These are phyloP conservation scores for Peronospora farinosa DNA, from an alignment of 352 stramenopile species.

Conservation along the genomic window DNA sequence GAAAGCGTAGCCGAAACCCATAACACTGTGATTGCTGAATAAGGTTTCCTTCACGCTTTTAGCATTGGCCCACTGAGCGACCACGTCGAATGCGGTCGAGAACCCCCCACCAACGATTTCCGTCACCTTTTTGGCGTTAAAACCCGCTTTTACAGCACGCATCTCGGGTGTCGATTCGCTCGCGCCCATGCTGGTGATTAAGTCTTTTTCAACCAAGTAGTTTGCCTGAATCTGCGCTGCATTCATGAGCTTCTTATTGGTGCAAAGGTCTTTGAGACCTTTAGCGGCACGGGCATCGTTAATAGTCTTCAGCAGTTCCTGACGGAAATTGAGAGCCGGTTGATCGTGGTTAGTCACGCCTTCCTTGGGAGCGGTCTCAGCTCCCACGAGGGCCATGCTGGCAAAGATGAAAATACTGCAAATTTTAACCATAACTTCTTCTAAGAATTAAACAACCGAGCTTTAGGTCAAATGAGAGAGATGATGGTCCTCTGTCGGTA, in stretches of 20 bases:
- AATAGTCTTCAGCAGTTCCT: constrained; percentile 31
- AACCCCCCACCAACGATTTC: constrained; percentile 51
- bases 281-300: constrained; percentile 35
- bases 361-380: constrained; percentile 9
- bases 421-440: constrained; percentile 12
- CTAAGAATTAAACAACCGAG: no score
- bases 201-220: constrained; percentile 34
- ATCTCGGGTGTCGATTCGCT: constrained; percentile 30
- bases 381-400: constrained; percentile 13
- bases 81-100: constrained; percentile 27
- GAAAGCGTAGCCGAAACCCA: constrained; percentile 34
- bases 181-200: constrained; percentile 29
- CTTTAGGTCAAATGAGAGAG: no score
- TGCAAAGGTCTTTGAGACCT: constrained; percentile 31
- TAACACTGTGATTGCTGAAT: constrained; percentile 26
- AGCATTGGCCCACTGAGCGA: constrained; percentile 45
- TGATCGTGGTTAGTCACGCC: constrained; percentile 18
- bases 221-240: constrained; percentile 30
- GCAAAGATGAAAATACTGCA: constrained; percentile 11
- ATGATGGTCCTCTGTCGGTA: no score
- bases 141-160: constrained; percentile 25
- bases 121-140: constrained; percentile 21
- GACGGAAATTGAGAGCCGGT: constrained; percentile 41
- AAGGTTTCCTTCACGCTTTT: constrained; percentile 33
- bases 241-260: constrained; percentile 40